Conservation (phyloP, 73 alveolate genomes). For the Paramecium primaurelia region DNA sequence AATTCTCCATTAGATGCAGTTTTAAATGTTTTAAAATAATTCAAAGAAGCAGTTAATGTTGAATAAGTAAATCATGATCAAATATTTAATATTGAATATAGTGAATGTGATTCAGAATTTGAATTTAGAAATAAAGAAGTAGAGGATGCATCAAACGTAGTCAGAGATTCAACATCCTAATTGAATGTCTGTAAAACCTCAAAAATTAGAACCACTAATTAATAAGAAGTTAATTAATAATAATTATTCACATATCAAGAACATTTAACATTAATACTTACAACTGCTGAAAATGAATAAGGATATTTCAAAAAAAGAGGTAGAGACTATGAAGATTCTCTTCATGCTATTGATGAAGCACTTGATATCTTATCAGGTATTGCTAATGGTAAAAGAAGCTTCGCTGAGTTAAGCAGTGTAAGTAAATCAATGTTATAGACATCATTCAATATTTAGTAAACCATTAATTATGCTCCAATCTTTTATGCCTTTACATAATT, state of each 20-base stretch:
- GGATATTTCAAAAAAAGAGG: neutral
- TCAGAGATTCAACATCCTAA: conserved; percentile 25
- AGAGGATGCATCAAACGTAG: neutral
- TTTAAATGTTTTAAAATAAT: neutral
- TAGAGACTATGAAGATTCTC: conserved; percentile 29
- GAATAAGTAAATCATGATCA: conserved; percentile 43
- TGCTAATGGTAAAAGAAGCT: neutral
- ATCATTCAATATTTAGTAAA: neutral
- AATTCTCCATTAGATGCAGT: conserved; percentile 27
- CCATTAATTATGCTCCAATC: neutral
- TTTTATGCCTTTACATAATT: neutral
- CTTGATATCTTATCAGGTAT: neutral
- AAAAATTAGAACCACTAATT: conserved; percentile 23
- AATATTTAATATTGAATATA: neutral
- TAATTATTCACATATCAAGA: conserved; percentile 24
- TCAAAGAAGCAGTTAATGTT: conserved; percentile 36
- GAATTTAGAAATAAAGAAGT: conserved; percentile 24
- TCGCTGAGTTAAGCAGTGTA: neutral
- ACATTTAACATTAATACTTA: neutral
- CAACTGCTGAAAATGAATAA: conserved; percentile 3
- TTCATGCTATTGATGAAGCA: conserved; percentile 44
- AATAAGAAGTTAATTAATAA: conserved; percentile 20
- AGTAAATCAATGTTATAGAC: neutral
- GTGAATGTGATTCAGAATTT: conserved; percentile 11
- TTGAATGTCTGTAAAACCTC: neutral